Evolutionary conservation across 305 asterid species (phyloP).

Genomic region (Petunia hybrid): DNA sequence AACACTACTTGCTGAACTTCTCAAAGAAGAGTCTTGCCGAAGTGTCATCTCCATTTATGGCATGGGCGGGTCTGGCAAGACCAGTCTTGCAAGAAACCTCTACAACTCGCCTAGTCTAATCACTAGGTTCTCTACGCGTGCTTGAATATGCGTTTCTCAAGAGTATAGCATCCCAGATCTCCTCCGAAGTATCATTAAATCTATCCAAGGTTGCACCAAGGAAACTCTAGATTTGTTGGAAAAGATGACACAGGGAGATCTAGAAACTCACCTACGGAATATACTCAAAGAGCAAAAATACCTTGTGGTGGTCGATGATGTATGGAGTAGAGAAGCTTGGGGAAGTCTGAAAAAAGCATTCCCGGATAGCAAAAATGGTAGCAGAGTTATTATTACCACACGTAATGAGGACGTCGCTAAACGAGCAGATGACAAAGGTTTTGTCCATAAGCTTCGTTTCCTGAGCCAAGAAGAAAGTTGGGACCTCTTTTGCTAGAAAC

Average conservation of each 20-base stretch:
- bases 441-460: not conserved
- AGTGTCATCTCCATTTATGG: conserved; percentile 23
- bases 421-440: not conserved
- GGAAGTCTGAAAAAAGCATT: conserved; percentile 26
- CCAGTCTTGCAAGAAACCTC: conserved; percentile 3
- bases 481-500: not conserved
- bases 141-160: not conserved
- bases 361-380: not conserved
- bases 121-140: not conserved
- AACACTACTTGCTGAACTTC: not conserved
- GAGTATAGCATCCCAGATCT: not conserved
- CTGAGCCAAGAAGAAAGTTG: not conserved
- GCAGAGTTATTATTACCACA: not conserved
- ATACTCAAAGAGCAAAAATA: not conserved
- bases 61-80: not conserved
- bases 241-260: not conserved
- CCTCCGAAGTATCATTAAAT: not conserved
- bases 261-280: not conserved
- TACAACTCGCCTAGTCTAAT: not conserved
- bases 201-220: not conserved
- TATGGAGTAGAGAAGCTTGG: not conserved
- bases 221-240: not conserved
- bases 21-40: conserved; percentile 26
- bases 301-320: conserved; percentile 2
- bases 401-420: not conserved